Evolutionary conservation across 2,329 filamentous ascomycete species (phyloP).

Genomic region (Acephala macrosclerotiorum): DNA sequence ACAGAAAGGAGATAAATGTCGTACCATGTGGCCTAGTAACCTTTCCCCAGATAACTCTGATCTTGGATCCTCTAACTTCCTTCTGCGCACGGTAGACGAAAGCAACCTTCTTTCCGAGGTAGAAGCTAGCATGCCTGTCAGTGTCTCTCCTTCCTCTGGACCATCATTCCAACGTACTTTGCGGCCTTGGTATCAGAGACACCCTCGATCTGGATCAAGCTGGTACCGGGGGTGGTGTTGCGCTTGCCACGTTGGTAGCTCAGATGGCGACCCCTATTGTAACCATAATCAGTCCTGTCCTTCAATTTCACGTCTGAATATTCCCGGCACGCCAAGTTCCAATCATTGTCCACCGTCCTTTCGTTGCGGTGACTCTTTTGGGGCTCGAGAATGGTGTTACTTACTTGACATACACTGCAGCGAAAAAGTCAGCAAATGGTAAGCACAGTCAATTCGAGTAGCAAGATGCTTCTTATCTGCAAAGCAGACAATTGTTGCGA

Average conservation of each 20-base stretch:
- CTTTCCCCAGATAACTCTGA: constrained; percentile 99
- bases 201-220: constrained; percentile 98
- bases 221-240: constrained; percentile 87
- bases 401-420: constrained; percentile 88
- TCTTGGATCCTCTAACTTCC: constrained; percentile 97
- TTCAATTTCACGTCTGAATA: constrained; percentile 12
- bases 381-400: constrained; percentile 50
- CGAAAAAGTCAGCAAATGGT: constrained; percentile 42
- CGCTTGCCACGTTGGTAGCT: constrained; percentile 97
- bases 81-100: constrained; percentile 97
- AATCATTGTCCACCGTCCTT: constrained; percentile 14
- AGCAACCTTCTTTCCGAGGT: constrained; percentile 98
- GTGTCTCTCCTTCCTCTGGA: constrained; percentile 15
- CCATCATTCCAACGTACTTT: constrained; percentile 65
- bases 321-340: constrained; percentile 12
- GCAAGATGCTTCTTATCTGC: neutral
- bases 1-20: constrained; percentile 51
- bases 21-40: constrained; percentile 94
- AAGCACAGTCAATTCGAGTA: constrained; percentile 1
- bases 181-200: constrained; percentile 90
- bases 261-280: constrained; percentile 89
- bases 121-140: constrained; percentile 67
- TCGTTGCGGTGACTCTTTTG: neutral
- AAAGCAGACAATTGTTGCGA: neutral
- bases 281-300: constrained; percentile 34